Base-by-base conservation (phyloP, 208 protist genomes). In the Tritrichomonas musculus region DNA sequence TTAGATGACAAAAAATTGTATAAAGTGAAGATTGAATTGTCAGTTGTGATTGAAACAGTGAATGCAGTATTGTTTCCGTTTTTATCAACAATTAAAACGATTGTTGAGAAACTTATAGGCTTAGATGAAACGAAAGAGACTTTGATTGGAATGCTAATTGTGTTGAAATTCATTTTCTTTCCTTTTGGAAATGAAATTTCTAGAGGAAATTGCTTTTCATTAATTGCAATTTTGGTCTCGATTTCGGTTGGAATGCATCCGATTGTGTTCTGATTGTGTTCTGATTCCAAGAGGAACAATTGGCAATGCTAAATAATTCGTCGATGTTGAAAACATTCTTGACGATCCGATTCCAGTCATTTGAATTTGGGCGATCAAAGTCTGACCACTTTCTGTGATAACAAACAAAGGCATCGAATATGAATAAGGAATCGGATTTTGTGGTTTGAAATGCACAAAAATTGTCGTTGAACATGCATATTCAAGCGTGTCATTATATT, bases 11-110 rank as follows among this genome's bases (percentile, higher is more conserved):
- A 39, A 88, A 88, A 44, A 20, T 41, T 25, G 57, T 88, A 88
- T 5, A 88, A 30, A 3, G 77, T 88, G 30, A 88, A 88, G 39
- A 88, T 47, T 8, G 77, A 88, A 88, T 88, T 88, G 22, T 88
- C 77, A 39, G 77, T 88, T 17, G 41, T 53, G 27, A 88, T 30
- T 36, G 77, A 88, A 2, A 88, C 77, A 39, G 47, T 55, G 36
- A 88, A 44, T 41, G 33, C 41, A 39, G 33, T 47, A 20, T 3
- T 36, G 17, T n/a, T 57, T 39, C 77, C 77, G 20, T 22, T 2
- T 39, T 44, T 5, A 88, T 88, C 77, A 39, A 57, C 17, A 57
- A 88, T 88, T 8, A 47, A 41, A 57, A 88, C 57, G 17, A 88
- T 39, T 39, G 77, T 88, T n/a, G 47, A 57, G 27, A 88, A 88